Conservation (phyloP, 2,329 filamentous ascomycete genomes). For the Domatiomyces catenatus region DNA sequence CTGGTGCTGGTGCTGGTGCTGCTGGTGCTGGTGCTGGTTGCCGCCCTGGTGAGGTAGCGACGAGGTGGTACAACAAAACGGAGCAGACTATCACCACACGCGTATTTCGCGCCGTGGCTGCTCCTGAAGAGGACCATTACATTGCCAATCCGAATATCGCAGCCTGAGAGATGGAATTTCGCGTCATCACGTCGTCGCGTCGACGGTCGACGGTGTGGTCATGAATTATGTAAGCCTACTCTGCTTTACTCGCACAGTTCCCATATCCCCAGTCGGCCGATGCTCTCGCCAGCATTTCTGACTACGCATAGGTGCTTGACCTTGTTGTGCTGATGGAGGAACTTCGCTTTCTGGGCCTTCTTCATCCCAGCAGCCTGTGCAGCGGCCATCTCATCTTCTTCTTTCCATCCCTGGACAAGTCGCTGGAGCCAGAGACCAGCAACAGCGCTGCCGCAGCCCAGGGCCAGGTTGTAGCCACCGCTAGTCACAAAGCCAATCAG, state of each 20-base stretch:
- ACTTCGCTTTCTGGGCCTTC: not conserved
- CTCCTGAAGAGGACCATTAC: not conserved
- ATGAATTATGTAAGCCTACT: not conserved
- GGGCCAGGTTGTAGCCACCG: constrained; percentile 64
- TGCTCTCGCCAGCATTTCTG: constrained; percentile 59
- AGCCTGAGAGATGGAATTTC: not conserved
- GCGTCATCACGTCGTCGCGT: not conserved
- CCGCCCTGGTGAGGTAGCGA: not conserved
- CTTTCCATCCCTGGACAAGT: constrained; percentile 32
- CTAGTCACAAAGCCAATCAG: constrained; percentile 83
- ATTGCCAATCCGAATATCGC: not conserved
- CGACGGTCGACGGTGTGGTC: not conserved
- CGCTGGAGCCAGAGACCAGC: constrained; percentile 52
- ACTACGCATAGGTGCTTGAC: constrained; percentile 51
- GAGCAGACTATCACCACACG: not conserved
- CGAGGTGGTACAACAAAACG: not conserved
- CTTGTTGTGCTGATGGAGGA: constrained; percentile 2
- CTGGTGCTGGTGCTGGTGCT: too few species aligned
- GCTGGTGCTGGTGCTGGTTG: too few species aligned
- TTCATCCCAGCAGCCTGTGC: not conserved
- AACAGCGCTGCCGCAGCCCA: constrained; percentile 60
- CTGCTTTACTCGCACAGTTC: constrained; percentile 27
- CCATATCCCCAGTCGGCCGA: constrained; percentile 70
- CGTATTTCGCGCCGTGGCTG: not conserved
- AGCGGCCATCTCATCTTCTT: constrained; percentile 3